phyloP scores from a whole-genome alignment of 2,329 filamentous ascomycete genomes.

The Pseudogymnoascus sp. region DNA sequence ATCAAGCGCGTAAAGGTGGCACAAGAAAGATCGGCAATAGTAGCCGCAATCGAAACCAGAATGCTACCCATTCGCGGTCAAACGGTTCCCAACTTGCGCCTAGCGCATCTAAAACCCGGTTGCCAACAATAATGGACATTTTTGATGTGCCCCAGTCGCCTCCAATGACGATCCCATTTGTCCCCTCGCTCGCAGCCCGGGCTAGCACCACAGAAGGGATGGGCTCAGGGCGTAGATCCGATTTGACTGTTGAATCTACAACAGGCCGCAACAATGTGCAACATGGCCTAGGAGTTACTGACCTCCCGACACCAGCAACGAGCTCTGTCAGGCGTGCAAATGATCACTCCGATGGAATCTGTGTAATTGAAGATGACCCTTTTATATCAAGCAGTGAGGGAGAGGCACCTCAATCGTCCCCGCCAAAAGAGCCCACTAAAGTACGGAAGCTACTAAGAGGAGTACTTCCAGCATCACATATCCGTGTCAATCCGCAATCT shows the following conservation, averaged over 20 bases:
- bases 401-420: background rate
- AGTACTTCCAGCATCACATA: slow-evolving; percentile 59
- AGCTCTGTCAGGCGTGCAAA: slow-evolving; percentile 19
- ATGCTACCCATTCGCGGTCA: background rate
- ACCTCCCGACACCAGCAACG: slow-evolving; percentile 25
- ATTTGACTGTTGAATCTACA: background rate
- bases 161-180: slow-evolving; percentile 30
- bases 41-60: background rate
- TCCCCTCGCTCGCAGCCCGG: slow-evolving; percentile 8
- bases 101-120: background rate
- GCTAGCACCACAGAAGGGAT: background rate
- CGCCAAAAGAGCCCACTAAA: slow-evolving; percentile 7
- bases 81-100: background rate
- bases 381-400: background rate
- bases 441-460: slow-evolving; percentile 40
- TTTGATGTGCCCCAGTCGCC: slow-evolving; percentile 35
- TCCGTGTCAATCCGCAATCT: slow-evolving; percentile 48
- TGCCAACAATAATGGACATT: slow-evolving; percentile 16
- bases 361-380: background rate
- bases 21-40: background rate
- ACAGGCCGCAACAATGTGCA: background rate
- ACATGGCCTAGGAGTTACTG: background rate
- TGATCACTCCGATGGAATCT: background rate
- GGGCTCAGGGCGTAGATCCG: background rate
- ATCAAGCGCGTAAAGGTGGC: background rate